Evolutionary conservation across 768 basidiomycete species (phyloP), one percentile per base, ranked within the genome.

Genomic region (Gymnopilus dilepis): DNA sequence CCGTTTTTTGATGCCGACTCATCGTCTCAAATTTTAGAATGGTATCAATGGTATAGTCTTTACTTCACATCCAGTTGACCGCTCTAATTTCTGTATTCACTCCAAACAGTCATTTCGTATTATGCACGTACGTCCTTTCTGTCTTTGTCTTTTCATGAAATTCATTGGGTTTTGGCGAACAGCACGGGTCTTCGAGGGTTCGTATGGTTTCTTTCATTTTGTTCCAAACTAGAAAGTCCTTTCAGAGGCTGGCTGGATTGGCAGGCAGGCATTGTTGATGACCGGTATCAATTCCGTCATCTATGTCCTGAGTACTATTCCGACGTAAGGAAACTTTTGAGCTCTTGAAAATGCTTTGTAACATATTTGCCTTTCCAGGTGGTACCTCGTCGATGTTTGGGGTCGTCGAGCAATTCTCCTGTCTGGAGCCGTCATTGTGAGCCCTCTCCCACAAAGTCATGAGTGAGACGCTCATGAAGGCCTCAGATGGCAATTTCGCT

Each of bases 231-330:
- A 58, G 34, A 66, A 12, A 59, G 38, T 51, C 59, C 61, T 31
- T n/a, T 24, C 72, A 95, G 94, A 90, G 82, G 96, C 96, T 56
- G 96, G 96, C 59, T 98, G 95, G 95, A 82, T 95, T 56, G 96
- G 96, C 13, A 84, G 96, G 40, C 87, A 96, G 69, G 96, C 96
- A 12, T 86, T 98, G 62, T 80, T 98, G 24, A 98, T 98, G 96
- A 94, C 95, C 12, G 96, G 95, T 1, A 91, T 97, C 70, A 98
- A 97, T 69, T 86, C 90, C 6, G 79, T 92, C 56, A 89, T 94
- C 62, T 94, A 94, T 65, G 69, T 93, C 22, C 76, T 91, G 12
- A 90, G 88, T 69, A 92, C 94, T 4, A 75, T 96, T 40, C 93
- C 93, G 5, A 90, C 95, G 90, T 94, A 64, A 61, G 90, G n/a